Percentiles rank a stretch among this genome's conserved stretches.
Evolutionary conservation across 1,284 basidiomycete genomes (phyloP).

Genomic region (Hypsizygus ulmarius): DNA sequence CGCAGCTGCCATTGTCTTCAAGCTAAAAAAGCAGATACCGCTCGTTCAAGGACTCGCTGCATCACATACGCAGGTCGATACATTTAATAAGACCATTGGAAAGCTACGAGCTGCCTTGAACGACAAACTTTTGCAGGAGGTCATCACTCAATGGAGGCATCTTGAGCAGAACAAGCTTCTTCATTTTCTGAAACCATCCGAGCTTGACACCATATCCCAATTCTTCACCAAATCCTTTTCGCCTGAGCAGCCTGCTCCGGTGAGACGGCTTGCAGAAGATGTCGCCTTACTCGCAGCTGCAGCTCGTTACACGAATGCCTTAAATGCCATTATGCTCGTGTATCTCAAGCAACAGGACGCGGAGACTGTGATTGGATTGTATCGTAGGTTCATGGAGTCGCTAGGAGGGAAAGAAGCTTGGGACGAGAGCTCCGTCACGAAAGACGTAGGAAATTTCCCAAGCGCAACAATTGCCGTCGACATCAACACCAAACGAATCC

Average conservation of each 20-base stretch:
- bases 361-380: conserved; percentile 44
- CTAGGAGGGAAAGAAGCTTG: conserved; percentile 24
- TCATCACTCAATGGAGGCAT: conserved; percentile 41
- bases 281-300: conserved; percentile 47
- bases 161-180: conserved; percentile 44
- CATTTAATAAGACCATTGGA: conserved; percentile 34
- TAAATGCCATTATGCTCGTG: conserved; percentile 49
- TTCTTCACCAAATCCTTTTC: conserved; percentile 32
- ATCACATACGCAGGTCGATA: conserved; percentile 31
- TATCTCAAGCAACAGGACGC: conserved; percentile 42
- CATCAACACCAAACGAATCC: conserved; percentile 13
- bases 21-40: conserved; percentile 24
- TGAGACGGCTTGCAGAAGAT: conserved; percentile 28
- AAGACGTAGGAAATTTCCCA: conserved; percentile 15
- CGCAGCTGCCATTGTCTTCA: conserved; percentile 23
- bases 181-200: conserved; percentile 39
- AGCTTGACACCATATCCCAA: conserved; percentile 39
- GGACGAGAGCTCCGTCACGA: conserved; percentile 23
- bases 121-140: conserved; percentile 28
- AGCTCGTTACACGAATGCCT: conserved; percentile 41
- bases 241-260: conserved; percentile 7
- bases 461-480: conserved; percentile 19
- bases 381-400: conserved; percentile 37
- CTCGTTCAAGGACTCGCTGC: conserved; percentile 12
- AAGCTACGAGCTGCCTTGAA: conserved; percentile 36